These are phyloP conservation scores for Corylus avellana DNA, from an alignment of 306 rosid genomes.

Conservation along the genomic window DNA sequence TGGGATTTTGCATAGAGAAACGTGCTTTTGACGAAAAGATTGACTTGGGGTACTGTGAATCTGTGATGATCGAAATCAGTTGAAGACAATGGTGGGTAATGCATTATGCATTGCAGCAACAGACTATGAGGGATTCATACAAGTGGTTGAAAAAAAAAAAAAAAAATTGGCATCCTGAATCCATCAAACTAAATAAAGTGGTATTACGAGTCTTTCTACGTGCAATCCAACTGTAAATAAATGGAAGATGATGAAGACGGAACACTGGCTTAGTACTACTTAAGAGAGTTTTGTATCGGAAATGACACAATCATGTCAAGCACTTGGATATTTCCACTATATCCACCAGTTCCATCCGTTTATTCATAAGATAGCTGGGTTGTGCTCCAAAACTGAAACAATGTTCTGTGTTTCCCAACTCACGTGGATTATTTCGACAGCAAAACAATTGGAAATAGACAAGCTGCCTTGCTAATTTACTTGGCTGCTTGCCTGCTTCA, in stretches of 20 bases:
- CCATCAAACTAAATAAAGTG: conserved; percentile 8
- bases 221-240: conserved; percentile 1
- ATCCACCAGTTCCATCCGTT: conserved; percentile 28
- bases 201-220: background rate
- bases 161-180: background rate
- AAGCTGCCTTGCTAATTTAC: conserved; percentile 18
- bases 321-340: background rate
- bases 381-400: conserved; percentile 30
- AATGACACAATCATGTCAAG: conserved; percentile 21
- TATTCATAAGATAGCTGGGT: conserved; percentile 36
- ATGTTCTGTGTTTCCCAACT: conserved; percentile 17
- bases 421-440: conserved; percentile 36
- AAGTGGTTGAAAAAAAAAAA: no score
- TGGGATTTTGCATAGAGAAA: no score
- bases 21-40: no score
- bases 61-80: no score
- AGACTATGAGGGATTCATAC: no score
- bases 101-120: no score
- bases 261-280: background rate
- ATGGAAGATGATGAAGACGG: background rate
- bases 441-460: conserved; percentile 20
- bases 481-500: conserved; percentile 26
- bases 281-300: conserved; percentile 19
- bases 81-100: no score
- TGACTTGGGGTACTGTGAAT: no score